Conservation (phyloP, 768 basidiomycete species). For the Termitomyces sp. region DNA sequence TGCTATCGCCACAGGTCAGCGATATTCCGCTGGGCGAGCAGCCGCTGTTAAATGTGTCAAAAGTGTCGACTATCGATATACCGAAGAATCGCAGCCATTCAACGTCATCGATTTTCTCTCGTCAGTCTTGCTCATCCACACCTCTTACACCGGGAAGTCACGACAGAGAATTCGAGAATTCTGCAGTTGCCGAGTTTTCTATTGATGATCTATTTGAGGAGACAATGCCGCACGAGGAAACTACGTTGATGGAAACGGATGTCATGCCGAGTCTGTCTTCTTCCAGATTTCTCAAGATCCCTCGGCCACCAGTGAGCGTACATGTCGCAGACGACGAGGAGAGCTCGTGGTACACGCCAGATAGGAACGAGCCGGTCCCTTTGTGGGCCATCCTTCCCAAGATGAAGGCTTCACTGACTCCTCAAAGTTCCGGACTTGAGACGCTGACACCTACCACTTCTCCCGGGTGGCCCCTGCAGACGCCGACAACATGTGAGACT, state of each 20-base stretch:
- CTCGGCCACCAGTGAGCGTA: background rate
- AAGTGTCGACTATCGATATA: background rate
- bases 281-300: conserved; percentile 3
- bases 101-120: conserved; percentile 7
- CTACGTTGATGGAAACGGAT: background rate
- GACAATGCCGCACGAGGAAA: background rate
- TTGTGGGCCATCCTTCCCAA: background rate
- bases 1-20: conserved; percentile 4
- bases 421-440: conserved; percentile 3
- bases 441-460: background rate
- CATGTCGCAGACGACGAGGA: background rate
- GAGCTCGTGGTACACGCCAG: background rate
- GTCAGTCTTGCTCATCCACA: conserved; percentile 9
- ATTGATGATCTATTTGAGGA: conserved; percentile 8
- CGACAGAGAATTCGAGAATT: conserved; percentile 1
- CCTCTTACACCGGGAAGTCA: conserved; percentile 9
- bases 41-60: background rate
- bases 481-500: background rate
- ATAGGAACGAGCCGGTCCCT: background rate
- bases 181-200: background rate
- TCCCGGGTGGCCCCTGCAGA: background rate
- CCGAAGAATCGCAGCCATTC: conserved; percentile 3
- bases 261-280: conserved; percentile 2
- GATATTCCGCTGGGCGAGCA: background rate
- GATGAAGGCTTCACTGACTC: background rate